A percentile compares a stretch with the other conserved stretches of the same genome.
These are phyloP conservation scores for Cyberlindnera subsufficiens DNA, from an alignment of 805 yeast species.

Conservation along the genomic window DNA sequence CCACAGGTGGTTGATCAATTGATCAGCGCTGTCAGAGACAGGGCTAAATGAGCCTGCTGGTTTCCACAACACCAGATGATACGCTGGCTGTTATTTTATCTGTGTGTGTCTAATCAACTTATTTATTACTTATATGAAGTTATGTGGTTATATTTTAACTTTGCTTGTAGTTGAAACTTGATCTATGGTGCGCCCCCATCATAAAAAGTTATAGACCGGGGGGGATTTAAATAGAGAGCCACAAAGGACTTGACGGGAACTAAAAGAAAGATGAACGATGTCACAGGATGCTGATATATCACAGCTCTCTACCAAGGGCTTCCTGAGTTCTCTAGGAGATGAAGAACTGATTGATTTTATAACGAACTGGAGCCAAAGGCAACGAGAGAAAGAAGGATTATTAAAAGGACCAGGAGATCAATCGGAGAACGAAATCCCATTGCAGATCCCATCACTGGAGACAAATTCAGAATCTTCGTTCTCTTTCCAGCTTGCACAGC, in stretches of 20 bases:
- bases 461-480: conserved; percentile 3
- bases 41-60: conserved; percentile 4
- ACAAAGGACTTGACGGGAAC: too few species aligned
- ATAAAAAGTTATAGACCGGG: too few species aligned
- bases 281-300: conserved; percentile 9
- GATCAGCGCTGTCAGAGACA: conserved; percentile 42
- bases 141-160: too few species aligned
- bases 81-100: too few species aligned
- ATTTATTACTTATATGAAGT: too few species aligned
- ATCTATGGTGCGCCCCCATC: too few species aligned
- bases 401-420: not conserved
- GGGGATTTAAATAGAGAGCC: too few species aligned
- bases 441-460: not conserved
- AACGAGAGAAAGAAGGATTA: conserved; percentile 5
- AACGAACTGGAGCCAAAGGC: conserved; percentile 26
- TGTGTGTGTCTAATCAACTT: too few species aligned
- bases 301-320: conserved; percentile 12
- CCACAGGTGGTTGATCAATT: conserved; percentile 68
- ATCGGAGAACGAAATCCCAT: not conserved
- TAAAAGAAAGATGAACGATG: conserved; percentile 3
- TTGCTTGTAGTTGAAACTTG: too few species aligned
- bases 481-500: conserved; percentile 14
- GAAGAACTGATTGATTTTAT: conserved; percentile 32
- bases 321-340: conserved; percentile 31
- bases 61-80: too few species aligned